Conservation (phyloP, 805 yeast species). For the Kodamaea restingae region DNA sequence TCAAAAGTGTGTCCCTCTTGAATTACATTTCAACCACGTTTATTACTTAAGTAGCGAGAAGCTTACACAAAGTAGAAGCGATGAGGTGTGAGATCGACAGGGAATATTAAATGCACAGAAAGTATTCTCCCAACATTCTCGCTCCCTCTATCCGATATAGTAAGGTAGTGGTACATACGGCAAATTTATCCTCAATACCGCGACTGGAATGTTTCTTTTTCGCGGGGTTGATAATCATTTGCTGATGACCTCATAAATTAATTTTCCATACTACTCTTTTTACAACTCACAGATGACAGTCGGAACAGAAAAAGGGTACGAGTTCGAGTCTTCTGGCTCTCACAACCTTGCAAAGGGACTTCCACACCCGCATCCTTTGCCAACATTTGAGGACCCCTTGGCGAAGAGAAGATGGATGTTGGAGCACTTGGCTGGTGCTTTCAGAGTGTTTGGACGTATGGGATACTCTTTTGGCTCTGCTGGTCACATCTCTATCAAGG, state of each 20-base stretch:
- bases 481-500: slow-evolving; percentile 83
- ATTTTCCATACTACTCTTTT: not conserved
- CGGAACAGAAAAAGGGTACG: slow-evolving; percentile 39
- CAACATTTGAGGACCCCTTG: slow-evolving; percentile 46
- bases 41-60: no score
- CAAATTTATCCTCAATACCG: no score
- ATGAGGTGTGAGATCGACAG: no score
- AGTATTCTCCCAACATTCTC: no score
- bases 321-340: slow-evolving; percentile 44
- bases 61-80: no score
- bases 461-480: slow-evolving; percentile 76
- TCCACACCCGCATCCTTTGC: slow-evolving; percentile 48
- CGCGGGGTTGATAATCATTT: no score
- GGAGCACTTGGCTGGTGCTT: slow-evolving; percentile 82
- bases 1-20: no score
- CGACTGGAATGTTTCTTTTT: no score
- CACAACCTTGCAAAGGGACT: slow-evolving; percentile 58
- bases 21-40: no score
- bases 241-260: not conserved
- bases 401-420: slow-evolving; percentile 52
- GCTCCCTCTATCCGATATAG: no score
- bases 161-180: no score
- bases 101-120: no score
- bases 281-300: slow-evolving; percentile 1
- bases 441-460: slow-evolving; percentile 75